phyloP scores from a whole-genome alignment of 2,329 filamentous ascomycete species.

The Xylaria sp. region DNA sequence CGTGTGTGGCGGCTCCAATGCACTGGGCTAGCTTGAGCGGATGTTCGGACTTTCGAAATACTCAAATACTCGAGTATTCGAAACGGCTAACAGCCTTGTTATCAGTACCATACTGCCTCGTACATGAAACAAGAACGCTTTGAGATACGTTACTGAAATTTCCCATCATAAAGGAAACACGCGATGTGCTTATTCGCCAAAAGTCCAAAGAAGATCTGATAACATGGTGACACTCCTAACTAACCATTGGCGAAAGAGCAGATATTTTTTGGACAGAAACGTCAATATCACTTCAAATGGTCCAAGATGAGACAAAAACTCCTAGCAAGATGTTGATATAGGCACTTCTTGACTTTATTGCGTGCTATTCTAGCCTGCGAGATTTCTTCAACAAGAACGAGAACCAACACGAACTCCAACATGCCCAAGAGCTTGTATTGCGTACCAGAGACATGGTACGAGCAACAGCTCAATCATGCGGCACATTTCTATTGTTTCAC shows the following conservation, averaged over 20 bases:
- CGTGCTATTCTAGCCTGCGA: conserved; percentile 43
- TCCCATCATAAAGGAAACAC: too few relatives aligned
- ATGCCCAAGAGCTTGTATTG: conserved; percentile 40
- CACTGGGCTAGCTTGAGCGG: background rate
- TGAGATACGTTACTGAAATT: background rate
- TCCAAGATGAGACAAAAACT: conserved; percentile 52
- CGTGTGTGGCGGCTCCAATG: background rate
- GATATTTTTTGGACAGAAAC: conserved; percentile 43
- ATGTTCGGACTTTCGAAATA: conserved; percentile 3
- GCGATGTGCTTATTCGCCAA: too few relatives aligned
- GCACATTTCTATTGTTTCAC: too few relatives aligned
- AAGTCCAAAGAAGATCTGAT: too few relatives aligned
- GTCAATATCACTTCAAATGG: conserved; percentile 46
- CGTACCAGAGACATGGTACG: conserved; percentile 36
- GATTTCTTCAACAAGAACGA: conserved; percentile 59
- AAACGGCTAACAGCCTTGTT: conserved; percentile 1
- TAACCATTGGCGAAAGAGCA: conserved; percentile 42
- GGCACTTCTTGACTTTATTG: conserved; percentile 34
- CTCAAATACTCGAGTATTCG: conserved; percentile 12
- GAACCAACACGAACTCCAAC: conserved; percentile 54
- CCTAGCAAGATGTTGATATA: conserved; percentile 47
- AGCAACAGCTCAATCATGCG: conserved; percentile 50
- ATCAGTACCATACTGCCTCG: background rate
- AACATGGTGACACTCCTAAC: conserved; percentile 40
- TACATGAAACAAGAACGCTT: background rate